Evolutionary conservation across 352 stramenopile species (phyloP), one percentile per base, ranked within the genome.

Genomic region (Globisporangium paddicum): DNA sequence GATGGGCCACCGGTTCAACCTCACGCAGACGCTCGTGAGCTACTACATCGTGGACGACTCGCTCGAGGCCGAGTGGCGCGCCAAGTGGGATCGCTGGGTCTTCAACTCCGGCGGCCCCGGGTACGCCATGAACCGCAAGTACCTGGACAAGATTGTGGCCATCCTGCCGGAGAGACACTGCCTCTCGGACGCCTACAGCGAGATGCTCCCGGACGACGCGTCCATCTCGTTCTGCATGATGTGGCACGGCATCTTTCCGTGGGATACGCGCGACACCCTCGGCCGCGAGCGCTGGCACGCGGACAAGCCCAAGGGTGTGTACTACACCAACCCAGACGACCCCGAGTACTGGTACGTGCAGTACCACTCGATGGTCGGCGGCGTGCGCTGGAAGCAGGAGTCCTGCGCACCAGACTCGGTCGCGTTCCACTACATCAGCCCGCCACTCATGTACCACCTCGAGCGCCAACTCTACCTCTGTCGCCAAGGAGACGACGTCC

Each of bases 201-300:
- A 82, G 54, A 90, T 87, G 80, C 67, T 94, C 35, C 82, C 84
- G 5, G 82, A 94, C 51, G 84, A 94, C 50, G 75, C 74, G 30
- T 80, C 79, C 44, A 89, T 94, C 53, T 89, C 84, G 60, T 94
- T 90, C 63, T 94, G 84, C 42, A 90, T 94, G 79, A 90, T 89
- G 76, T 94, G 82, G 82, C 55, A 89, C 58, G 63, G 75, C 58
- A 72, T 88, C 9, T 89, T 74, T 28, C 82, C 84, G 1, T 88
- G 77, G 72, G 82, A 90, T 57, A 90, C 84, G 35, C 72, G 84
- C 10, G 84, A 94, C 44, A 46, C 76, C 14, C 58, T 65, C 41
- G 80, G 84, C n/a, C 75, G 82, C 11, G 84, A 94, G 54, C 79
- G 84, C 14, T 94, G 84, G 84, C 84, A 91, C 60, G 66, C 79